A percentile compares a stretch with the other conserved stretches of the same genome.
These are phyloP conservation scores for Ehretia macrophylla DNA, from an alignment of 257 asterid genomes.

Conservation along the genomic window DNA sequence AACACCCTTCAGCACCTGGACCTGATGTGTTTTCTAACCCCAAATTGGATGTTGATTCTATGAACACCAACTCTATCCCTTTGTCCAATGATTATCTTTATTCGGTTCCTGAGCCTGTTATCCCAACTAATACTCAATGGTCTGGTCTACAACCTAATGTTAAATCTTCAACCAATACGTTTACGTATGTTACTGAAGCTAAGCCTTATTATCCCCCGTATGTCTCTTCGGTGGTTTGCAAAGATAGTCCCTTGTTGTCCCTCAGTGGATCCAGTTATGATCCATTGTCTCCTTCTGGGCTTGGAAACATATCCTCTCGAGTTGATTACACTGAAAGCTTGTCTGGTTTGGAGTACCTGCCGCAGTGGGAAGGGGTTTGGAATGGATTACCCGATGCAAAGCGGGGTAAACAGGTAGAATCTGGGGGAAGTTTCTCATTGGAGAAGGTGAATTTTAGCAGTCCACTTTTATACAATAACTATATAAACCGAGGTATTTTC, in stretches of 20 bases:
- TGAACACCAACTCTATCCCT: constrained; percentile 31
- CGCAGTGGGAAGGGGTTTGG: constrained; percentile 45
- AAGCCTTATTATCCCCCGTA: constrained; percentile 45
- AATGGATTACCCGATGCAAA: constrained; percentile 40
- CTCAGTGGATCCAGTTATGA: constrained; percentile 35
- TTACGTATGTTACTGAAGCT: constrained; percentile 41
- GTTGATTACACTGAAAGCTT: constrained; percentile 49
- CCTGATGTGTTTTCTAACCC: constrained; percentile 10
- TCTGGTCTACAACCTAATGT: neutral
- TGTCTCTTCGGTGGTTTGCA: constrained; percentile 39
- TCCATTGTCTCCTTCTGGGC: constrained; percentile 36
- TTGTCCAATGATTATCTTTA: constrained; percentile 28
- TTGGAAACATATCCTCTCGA: constrained; percentile 32
- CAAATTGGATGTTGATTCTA: constrained; percentile 38
- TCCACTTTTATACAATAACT: constrained; percentile 29
- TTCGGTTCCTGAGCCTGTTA: constrained; percentile 30
- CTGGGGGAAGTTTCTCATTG: constrained; percentile 27
- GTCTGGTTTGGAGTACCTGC: constrained; percentile 52
- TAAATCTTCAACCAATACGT: constrained; percentile 19
- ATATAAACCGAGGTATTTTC: constrained; percentile 47
- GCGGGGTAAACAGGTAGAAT: constrained; percentile 37
- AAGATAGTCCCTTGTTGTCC: constrained; percentile 25
- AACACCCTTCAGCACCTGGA: constrained; percentile 43
- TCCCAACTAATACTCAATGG: neutral
- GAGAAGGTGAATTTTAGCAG: constrained; percentile 35